phyloP scores from a whole-genome alignment of 2,329 filamentous ascomycete genomes.

The Phialemoniopsis sp. region DNA sequence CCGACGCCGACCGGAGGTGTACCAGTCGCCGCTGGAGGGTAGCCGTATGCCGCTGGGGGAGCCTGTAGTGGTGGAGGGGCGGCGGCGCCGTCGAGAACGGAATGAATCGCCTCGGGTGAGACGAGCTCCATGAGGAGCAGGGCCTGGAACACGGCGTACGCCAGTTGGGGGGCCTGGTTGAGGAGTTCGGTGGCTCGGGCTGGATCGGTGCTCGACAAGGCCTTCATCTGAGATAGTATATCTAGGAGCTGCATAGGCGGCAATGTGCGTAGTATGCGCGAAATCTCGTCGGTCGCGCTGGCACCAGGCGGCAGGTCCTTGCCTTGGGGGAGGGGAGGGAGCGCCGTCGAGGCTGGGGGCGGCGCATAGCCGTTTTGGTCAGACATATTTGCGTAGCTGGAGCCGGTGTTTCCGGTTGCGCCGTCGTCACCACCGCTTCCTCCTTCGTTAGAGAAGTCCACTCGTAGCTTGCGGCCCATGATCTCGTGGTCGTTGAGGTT shows the following conservation, averaged over 20 bases:
- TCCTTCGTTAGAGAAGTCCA: constrained; percentile 94
- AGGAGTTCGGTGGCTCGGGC: constrained; percentile 81
- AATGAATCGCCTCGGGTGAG: constrained; percentile 75
- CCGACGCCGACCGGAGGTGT: constrained; percentile 44
- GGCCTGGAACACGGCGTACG: constrained; percentile 93
- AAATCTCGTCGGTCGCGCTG: constrained; percentile 86
- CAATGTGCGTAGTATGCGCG: constrained; percentile 80
- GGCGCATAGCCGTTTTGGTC: constrained; percentile 15
- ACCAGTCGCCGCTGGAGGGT: constrained; percentile 30
- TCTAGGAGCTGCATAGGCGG: constrained; percentile 88
- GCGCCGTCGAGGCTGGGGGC: constrained; percentile 26
- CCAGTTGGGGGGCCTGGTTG: constrained; percentile 83
- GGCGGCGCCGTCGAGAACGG: constrained; percentile 64
- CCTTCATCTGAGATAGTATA: constrained; percentile 92
- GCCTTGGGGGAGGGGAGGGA: constrained; percentile 81
- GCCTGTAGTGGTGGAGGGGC: constrained; percentile 20
- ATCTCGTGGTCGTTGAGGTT: constrained; percentile 95
- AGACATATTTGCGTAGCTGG: constrained; percentile 14
- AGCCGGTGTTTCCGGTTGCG: constrained; percentile 11
- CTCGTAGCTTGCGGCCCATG: constrained; percentile 88
- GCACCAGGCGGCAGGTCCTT: constrained; percentile 80
- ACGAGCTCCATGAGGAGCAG: constrained; percentile 90
- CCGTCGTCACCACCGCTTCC: constrained; percentile 63
- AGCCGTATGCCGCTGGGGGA: constrained; percentile 26
- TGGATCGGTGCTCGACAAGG: constrained; percentile 77